These are phyloP conservation scores for Claviceps sp. DNA, from an alignment of 2,329 filamentous ascomycete genomes.

Conservation along the genomic window DNA sequence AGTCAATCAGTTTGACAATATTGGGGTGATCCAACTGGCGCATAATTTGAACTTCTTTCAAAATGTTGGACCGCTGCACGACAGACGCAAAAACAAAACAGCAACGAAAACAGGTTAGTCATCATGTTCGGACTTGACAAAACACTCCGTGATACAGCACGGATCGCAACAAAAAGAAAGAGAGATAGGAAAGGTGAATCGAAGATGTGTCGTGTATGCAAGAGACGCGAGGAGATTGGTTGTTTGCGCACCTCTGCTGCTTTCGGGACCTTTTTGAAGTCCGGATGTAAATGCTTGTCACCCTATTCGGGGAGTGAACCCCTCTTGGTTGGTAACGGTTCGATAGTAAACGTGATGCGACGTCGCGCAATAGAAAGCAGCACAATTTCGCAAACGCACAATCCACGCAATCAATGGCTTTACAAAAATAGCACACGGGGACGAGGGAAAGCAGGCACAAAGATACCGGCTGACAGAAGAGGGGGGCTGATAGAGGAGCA, in stretches of 20 bases:
- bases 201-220: neutral
- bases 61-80: constrained; percentile 77
- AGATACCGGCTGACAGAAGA: neutral
- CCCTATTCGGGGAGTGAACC: constrained; percentile 47
- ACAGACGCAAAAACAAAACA: constrained; percentile 3
- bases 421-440: constrained; percentile 3
- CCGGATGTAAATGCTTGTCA: constrained; percentile 85
- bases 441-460: neutral
- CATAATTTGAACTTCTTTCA: constrained; percentile 99
- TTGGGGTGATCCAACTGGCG: constrained; percentile 92
- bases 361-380: constrained; percentile 3
- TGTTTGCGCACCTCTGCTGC: constrained; percentile 79
- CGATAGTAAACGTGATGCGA: neutral
- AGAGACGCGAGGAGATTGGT: neutral
- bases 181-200: constrained; percentile 21
- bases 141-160: neutral
- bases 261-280: constrained; percentile 90
- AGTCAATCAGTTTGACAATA: constrained; percentile 86
- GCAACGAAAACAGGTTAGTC: constrained; percentile 3
- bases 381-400: constrained; percentile 10
- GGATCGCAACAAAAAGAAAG: constrained; percentile 17
- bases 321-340: constrained; percentile 40
- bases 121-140: neutral
- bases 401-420: constrained; percentile 1
- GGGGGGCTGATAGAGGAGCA: neutral